Percentiles rank a stretch among this genome's conserved stretches.
Evolutionary conservation across 2,329 filamentous ascomycete species (phyloP).

Genomic region (Monosporascus sp.): DNA sequence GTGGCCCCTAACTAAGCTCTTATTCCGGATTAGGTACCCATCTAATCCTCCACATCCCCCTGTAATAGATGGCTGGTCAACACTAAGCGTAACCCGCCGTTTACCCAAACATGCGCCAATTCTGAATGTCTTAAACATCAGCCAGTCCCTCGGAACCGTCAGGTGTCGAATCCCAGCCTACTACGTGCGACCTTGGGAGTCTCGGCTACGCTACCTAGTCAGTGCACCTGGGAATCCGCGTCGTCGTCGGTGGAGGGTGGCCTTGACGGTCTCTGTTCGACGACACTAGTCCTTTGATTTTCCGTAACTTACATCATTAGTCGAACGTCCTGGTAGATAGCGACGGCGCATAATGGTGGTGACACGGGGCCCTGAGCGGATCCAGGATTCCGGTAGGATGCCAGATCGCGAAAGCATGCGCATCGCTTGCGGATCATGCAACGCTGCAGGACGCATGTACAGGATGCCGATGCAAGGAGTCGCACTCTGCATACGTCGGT

Average conservation of each 20-base stretch:
- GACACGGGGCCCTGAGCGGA: conserved; percentile 6
- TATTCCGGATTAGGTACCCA: background rate
- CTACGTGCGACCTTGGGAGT: background rate
- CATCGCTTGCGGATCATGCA: conserved; percentile 14
- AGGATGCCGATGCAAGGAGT: conserved; percentile 5
- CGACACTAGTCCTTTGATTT: background rate
- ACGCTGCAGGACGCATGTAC: conserved; percentile 15
- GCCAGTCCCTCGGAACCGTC: background rate
- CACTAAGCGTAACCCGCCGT: background rate
- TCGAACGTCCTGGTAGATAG: background rate
- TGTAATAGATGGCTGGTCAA: no score
- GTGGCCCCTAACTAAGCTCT: background rate
- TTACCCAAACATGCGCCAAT: background rate
- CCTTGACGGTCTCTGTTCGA: background rate
- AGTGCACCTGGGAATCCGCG: background rate
- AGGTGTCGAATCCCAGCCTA: background rate
- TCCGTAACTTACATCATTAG: background rate
- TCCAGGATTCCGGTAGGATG: conserved; percentile 20
- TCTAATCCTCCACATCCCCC: no score
- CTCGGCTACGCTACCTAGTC: background rate
- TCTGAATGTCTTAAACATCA: background rate
- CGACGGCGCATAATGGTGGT: background rate
- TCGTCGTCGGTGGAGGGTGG: background rate
- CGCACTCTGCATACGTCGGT: background rate
- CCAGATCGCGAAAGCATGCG: background rate